Evolutionary conservation across 2,329 filamentous ascomycete species (phyloP), one percentile per base, ranked within the genome.

Genomic region (Penicillium nordicum): DNA sequence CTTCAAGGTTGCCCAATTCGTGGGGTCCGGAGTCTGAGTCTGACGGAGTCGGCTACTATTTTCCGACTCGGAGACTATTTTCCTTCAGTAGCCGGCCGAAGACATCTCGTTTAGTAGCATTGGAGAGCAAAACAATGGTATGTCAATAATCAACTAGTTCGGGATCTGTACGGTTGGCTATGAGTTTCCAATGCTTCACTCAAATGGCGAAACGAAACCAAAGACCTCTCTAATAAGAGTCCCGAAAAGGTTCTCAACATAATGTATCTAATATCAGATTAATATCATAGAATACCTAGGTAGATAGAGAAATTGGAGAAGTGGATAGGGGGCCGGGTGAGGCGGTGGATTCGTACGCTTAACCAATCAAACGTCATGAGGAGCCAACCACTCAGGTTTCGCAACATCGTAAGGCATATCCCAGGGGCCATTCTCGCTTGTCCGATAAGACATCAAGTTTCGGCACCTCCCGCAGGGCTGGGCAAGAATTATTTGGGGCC

Each of bases 1-100:
- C 2, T 32, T 12, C 30, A 5, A 23, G 11, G 18, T 36, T 18
- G 30, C 8, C n/a, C 10, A 21, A 32, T 16, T 32, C 32, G 40
- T 21, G 30, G 40, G 49, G 40, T 41, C 50, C 50, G 21, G 21
- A 21, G 21, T 21, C 41, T 9, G 34, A 10, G 32, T 47, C 6
- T 40, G 16, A 38, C 32, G 30, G 32, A 38, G 9, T 46, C 32
- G 50, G 50, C 32, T 42, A 53, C 42, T 34, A 40, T 53, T 53
- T 47, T 27, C 50, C 50, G 50, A 12, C 18, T 32, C 50, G 50
- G 50, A 32, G 11, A 53, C n/a, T 27, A 53, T 40, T 21, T 53
- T 53, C 42, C 50, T 52, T 52, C 41, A 10, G 47, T 32, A 45
- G 27, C 27, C 43, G n/a, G 27, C 5, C 5, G 7, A 18, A 30